A percentile compares a stretch with the other conserved stretches of the same genome.
Conservation (phyloP, 768 basidiomycete genomes). For the Kwoniella bestiolae region DNA sequence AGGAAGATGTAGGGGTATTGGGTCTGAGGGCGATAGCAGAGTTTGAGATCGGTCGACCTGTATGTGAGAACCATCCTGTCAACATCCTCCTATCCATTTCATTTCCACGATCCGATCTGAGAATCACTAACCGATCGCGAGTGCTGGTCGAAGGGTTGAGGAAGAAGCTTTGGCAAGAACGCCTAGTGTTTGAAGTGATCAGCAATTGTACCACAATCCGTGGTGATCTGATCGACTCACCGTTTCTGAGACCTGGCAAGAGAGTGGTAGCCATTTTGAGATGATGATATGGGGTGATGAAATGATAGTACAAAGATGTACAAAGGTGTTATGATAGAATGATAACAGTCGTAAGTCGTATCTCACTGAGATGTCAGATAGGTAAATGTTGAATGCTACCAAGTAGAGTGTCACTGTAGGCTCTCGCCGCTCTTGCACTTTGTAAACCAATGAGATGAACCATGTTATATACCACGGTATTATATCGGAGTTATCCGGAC, state of each 20-base stretch:
- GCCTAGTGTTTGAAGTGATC: background rate
- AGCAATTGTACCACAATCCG: background rate
- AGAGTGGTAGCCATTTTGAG: constrained; percentile 37
- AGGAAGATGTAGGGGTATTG: constrained; percentile 45
- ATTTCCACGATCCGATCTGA: background rate
- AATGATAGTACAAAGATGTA: background rate
- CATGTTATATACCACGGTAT: constrained; percentile 11
- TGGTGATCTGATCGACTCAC: constrained; percentile 24
- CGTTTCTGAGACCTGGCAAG: constrained; percentile 35
- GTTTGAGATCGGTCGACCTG: constrained; percentile 44
- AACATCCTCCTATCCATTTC: background rate
- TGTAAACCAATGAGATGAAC: constrained; percentile 12
- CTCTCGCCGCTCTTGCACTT: background rate
- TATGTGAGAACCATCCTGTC: background rate
- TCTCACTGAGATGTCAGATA: background rate
- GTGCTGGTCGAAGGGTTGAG: constrained; percentile 28
- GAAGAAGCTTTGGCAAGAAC: constrained; percentile 21
- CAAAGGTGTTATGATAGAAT: too few relatives aligned
- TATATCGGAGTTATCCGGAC: background rate
- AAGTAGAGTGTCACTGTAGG: background rate
- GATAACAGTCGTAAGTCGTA: too few relatives aligned
- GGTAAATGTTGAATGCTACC: background rate
- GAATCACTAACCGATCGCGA: constrained; percentile 38
- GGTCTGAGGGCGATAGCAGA: constrained; percentile 49
- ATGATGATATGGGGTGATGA: background rate